A percentile compares a stretch with the other conserved stretches of the same genome.
These are phyloP conservation scores for Arthroderma sp. DNA, from an alignment of 2,329 filamentous ascomycete species.

Conservation along the genomic window DNA sequence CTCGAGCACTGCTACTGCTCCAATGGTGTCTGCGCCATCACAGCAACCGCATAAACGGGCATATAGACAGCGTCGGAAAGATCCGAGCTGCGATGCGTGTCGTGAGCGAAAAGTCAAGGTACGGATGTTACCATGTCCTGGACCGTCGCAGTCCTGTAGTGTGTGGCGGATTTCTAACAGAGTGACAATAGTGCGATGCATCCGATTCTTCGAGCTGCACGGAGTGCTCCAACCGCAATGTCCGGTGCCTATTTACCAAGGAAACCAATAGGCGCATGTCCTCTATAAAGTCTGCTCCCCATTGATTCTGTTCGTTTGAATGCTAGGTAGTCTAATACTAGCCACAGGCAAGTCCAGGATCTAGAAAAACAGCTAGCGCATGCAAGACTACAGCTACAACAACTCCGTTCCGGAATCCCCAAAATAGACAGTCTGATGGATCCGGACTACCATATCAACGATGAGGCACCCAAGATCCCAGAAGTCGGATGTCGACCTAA, in stretches of 20 bases:
- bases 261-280: conserved; percentile 98
- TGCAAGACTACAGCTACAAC: conserved; percentile 65
- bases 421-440: conserved; percentile 36
- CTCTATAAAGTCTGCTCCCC: conserved; percentile 65
- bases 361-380: conserved; percentile 80
- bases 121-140: conserved; percentile 4
- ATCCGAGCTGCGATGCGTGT: conserved; percentile 95
- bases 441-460: conserved; percentile 23
- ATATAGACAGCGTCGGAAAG: conserved; percentile 87
- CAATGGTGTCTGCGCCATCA: conserved; percentile 31
- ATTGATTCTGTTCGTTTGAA: conserved; percentile 1
- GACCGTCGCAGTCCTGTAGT: conserved; percentile 4
- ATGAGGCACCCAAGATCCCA: conserved; percentile 45
- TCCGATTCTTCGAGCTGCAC: conserved; percentile 94
- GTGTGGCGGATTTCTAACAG: too few species aligned
- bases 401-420: conserved; percentile 52
- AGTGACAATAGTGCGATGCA: conserved; percentile 58
- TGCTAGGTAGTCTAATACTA: conserved; percentile 3
- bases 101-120: conserved; percentile 64
- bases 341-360: conserved; percentile 69
- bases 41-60: conserved; percentile 75
- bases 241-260: conserved; percentile 98
- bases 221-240: conserved; percentile 89
- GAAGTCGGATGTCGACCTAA: conserved; percentile 53
- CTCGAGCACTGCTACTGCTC: conserved; percentile 16